These are phyloP conservation scores for Eragrostis curvula DNA, from an alignment of 176 grass and related monocot species.

Conservation along the genomic window DNA sequence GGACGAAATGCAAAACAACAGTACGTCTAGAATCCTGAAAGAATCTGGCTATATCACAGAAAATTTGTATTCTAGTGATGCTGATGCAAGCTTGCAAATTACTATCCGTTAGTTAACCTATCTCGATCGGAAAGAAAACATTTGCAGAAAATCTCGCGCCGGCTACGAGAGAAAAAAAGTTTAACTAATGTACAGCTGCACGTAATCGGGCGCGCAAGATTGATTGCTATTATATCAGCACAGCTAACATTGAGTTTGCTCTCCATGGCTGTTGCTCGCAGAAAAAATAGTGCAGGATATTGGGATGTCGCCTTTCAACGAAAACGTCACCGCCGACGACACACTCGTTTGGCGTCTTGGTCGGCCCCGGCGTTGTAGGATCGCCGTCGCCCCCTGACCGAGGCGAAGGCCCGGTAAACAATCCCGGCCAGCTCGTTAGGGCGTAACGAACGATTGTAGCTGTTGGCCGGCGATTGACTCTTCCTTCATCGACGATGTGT, in stretches of 20 bases:
- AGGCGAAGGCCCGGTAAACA: neutral
- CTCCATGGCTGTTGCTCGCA: neutral
- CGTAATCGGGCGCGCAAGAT: neutral
- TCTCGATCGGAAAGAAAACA: neutral
- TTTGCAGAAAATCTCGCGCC: neutral
- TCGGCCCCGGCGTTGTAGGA: neutral
- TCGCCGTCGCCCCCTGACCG: neutral
- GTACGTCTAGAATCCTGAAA: neutral
- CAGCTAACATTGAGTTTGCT: conserved; percentile 6
- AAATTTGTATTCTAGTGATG: neutral
- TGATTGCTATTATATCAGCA: neutral
- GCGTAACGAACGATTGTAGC: neutral
- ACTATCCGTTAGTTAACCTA: neutral
- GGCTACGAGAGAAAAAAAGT: neutral
- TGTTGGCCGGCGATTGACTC: neutral
- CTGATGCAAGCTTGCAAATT: neutral
- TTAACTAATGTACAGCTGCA: neutral
- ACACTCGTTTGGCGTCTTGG: neutral
- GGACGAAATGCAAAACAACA: neutral
- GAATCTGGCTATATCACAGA: neutral
- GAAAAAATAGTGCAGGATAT: conserved; percentile 21
- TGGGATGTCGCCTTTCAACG: conserved; percentile 2
- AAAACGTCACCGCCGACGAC: conserved; percentile 43
- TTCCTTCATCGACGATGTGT: neutral
- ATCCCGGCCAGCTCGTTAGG: neutral